A percentile compares a stretch with the other conserved stretches of the same genome.
These are phyloP conservation scores for Zymoseptoria passerinii DNA, from an alignment of 2,329 filamentous ascomycete genomes.

Conservation along the genomic window DNA sequence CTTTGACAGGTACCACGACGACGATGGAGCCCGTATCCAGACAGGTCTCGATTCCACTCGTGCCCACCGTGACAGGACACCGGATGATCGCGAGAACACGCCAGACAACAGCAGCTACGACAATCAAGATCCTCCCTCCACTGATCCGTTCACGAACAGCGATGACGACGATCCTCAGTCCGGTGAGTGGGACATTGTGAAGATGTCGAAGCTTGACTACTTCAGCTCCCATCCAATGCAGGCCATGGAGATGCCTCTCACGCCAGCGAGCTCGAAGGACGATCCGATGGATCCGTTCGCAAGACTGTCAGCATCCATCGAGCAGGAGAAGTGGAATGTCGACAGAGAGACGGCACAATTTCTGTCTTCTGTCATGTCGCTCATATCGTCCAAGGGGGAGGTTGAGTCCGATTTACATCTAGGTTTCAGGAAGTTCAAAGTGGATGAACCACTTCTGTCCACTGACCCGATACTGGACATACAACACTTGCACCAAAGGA, in stretches of 20 bases:
- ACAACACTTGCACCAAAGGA: slow-evolving; percentile 28
- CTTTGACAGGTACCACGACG: background rate
- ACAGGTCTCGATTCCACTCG: background rate
- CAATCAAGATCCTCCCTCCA: background rate
- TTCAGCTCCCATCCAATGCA: slow-evolving; percentile 3
- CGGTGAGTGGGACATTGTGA: background rate
- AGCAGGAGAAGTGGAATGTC: slow-evolving; percentile 22
- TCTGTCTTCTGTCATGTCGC: slow-evolving; percentile 15
- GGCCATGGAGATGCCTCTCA: background rate
- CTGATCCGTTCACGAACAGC: background rate
- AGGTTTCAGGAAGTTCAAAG: slow-evolving; percentile 25
- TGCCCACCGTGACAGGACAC: too few species aligned
- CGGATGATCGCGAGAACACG: background rate
- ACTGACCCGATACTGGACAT: slow-evolving; percentile 41
- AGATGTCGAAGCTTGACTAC: slow-evolving; percentile 5
- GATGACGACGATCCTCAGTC: slow-evolving; percentile 2
- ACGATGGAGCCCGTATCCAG: background rate
- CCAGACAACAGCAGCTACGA: background rate
- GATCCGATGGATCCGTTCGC: slow-evolving; percentile 5
- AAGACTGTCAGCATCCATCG: background rate
- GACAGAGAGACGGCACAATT: slow-evolving; percentile 20
- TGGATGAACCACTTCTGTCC: slow-evolving; percentile 41
- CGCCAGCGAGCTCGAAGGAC: background rate
- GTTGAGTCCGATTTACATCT: background rate
- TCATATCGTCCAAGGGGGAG: slow-evolving; percentile 1